Conservation (phyloP, 75 land plant species). For the Selaginella tamariscina region DNA sequence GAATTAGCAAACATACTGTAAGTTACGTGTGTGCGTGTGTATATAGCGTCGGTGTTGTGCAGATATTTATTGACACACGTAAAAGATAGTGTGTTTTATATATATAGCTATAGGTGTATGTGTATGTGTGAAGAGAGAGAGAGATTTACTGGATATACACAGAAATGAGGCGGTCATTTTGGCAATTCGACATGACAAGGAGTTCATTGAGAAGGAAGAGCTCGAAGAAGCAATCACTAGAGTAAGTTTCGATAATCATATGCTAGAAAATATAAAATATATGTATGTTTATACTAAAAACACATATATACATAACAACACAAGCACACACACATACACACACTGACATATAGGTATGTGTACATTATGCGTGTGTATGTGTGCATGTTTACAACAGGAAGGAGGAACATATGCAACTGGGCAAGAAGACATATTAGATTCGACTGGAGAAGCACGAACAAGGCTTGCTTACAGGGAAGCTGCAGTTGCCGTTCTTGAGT, state of each 20-base stretch:
- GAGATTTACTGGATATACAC: slow-evolving; percentile 11
- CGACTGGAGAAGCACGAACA: slow-evolving; percentile 56
- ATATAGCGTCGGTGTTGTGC: background rate
- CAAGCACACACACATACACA: no score
- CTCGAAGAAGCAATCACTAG: slow-evolving; percentile 66
- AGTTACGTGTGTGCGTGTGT: slow-evolving; percentile 3
- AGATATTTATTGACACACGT: background rate
- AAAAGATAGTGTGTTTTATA: background rate
- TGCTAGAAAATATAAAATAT: background rate
- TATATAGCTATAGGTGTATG: background rate
- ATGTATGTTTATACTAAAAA: no score
- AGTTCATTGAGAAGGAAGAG: slow-evolving; percentile 67
- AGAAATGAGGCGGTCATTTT: slow-evolving; percentile 98
- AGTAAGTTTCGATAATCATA: slow-evolving; percentile 31
- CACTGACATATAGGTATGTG: no score
- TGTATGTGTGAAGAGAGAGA: background rate
- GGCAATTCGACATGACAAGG: slow-evolving; percentile 69
- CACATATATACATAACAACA: no score
- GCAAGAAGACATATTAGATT: slow-evolving; percentile 62
- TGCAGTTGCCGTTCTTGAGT: slow-evolving; percentile 81
- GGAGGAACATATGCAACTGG: slow-evolving; percentile 87
- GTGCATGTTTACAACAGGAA: slow-evolving; percentile 41
- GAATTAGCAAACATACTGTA: slow-evolving; percentile 92
- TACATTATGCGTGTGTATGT: background rate
- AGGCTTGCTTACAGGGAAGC: slow-evolving; percentile 92